These are phyloP conservation scores for Musa itinerans DNA, from an alignment of 176 grass and related monocot species.

Conservation along the genomic window DNA sequence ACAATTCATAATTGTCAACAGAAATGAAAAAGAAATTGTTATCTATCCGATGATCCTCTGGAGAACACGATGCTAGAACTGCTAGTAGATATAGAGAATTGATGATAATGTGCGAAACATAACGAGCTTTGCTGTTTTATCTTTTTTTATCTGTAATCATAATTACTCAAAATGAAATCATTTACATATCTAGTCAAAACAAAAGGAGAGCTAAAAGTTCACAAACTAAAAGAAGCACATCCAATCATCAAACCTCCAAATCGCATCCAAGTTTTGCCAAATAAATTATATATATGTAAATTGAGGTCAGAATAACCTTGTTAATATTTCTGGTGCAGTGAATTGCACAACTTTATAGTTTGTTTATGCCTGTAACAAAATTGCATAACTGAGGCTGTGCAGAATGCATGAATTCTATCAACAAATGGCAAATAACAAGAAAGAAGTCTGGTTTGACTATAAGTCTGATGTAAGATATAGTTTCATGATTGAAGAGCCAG, in stretches of 20 bases:
- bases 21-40: conserved; percentile 10
- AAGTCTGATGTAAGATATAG: neutral
- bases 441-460: neutral
- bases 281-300: too few species aligned
- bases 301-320: too few species aligned
- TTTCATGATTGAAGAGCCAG: neutral
- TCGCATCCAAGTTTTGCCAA: neutral
- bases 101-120: conserved; percentile 92
- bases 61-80: conserved; percentile 84
- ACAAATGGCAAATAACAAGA: neutral
- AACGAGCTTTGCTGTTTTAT: conserved; percentile 84
- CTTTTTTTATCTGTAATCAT: conserved; percentile 68
- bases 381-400: too few species aligned
- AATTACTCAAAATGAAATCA: neutral
- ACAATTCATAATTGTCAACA: too few species aligned
- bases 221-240: neutral
- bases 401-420: too few species aligned
- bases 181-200: neutral
- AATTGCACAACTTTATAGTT: too few species aligned
- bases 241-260: neutral
- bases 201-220: neutral
- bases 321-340: too few species aligned
- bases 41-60: conserved; percentile 60
- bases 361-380: too few species aligned
- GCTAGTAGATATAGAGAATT: conserved; percentile 97